phyloP scores from a whole-genome alignment of 306 rosid species.

The Quercus rubra region DNA sequence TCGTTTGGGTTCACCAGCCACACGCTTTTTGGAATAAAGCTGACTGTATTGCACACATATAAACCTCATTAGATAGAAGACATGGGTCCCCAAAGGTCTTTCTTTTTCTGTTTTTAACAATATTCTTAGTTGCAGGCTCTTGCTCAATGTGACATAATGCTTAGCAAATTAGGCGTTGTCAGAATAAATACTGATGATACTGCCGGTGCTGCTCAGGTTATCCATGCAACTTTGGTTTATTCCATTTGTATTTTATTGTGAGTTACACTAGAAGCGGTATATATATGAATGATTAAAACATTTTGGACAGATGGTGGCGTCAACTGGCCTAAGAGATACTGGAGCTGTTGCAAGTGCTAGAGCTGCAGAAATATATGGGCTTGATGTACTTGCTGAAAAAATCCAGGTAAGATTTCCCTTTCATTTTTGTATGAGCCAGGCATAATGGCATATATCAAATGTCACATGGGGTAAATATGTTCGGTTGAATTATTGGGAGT shows the following conservation, averaged over 20 bases:
- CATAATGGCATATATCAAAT: neutral
- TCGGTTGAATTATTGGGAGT: neutral
- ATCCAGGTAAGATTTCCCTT: constrained; percentile 54
- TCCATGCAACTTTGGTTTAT: constrained; percentile 19
- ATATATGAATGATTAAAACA: constrained; percentile 17
- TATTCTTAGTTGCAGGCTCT: constrained; percentile 63
- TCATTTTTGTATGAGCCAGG: constrained; percentile 4
- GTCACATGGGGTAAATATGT: neutral
- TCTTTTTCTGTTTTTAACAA: constrained; percentile 4
- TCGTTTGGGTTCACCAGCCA: neutral
- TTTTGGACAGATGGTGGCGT: constrained; percentile 61
- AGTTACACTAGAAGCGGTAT: constrained; percentile 12
- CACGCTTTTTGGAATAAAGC: neutral
- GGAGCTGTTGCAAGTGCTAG: constrained; percentile 88
- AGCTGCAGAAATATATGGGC: constrained; percentile 83
- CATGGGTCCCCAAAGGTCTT: neutral
- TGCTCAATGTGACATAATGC: constrained; percentile 61
- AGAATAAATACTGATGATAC: constrained; percentile 58
- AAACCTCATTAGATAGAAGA: neutral
- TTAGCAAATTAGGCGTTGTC: constrained; percentile 50
- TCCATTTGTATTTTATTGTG: constrained; percentile 5
- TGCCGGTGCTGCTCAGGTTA: constrained; percentile 86
- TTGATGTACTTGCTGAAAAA: constrained; percentile 60
- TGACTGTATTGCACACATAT: neutral
- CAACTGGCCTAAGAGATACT: constrained; percentile 43